Percentiles rank a stretch among this genome's conserved stretches.
These are phyloP conservation scores for Leccinum barrowsii DNA, from an alignment of 768 basidiomycete genomes.

Conservation along the genomic window DNA sequence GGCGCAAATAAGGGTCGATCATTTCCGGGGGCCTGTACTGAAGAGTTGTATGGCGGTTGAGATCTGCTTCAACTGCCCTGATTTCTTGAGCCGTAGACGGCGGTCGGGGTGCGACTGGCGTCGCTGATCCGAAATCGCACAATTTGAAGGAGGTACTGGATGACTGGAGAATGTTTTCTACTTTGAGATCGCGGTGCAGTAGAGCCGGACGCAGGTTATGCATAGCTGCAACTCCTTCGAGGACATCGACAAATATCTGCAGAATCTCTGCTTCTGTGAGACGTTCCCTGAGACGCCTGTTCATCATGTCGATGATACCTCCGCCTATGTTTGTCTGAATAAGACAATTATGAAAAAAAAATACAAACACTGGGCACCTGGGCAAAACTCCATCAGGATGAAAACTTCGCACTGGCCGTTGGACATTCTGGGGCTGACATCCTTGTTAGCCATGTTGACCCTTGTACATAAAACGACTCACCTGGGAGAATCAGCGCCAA, in stretches of 20 bases:
- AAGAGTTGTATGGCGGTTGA: conserved; percentile 92
- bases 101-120: conserved; percentile 62
- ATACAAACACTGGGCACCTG: conserved; percentile 48
- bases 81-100: conserved; percentile 83
- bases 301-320: conserved; percentile 99
- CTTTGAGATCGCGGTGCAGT: conserved; percentile 96
- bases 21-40: conserved; percentile 99
- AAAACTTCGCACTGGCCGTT: conserved; percentile 92
- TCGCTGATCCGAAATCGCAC: conserved; percentile 96
- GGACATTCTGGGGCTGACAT: conserved; percentile 61
- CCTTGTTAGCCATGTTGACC: conserved; percentile 1
- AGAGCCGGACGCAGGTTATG: conserved; percentile 88
- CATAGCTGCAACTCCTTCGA: conserved; percentile 96
- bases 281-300: conserved; percentile 89
- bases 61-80: conserved; percentile 81
- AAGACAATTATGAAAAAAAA: conserved; percentile 5
- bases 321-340: conserved; percentile 54
- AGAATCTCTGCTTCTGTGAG: conserved; percentile 95
- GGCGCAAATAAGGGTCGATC: conserved; percentile 84
- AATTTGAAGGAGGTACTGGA: conserved; percentile 84
- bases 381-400: conserved; percentile 97
- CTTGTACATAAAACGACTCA: conserved; percentile 25
- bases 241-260: conserved; percentile 96
- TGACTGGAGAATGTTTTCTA: conserved; percentile 96
- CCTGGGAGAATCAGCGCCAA: conserved; percentile 83